These are phyloP conservation scores for Cryptococcus sp. DNA, from an alignment of 1,284 basidiomycete genomes.

Conservation along the genomic window DNA sequence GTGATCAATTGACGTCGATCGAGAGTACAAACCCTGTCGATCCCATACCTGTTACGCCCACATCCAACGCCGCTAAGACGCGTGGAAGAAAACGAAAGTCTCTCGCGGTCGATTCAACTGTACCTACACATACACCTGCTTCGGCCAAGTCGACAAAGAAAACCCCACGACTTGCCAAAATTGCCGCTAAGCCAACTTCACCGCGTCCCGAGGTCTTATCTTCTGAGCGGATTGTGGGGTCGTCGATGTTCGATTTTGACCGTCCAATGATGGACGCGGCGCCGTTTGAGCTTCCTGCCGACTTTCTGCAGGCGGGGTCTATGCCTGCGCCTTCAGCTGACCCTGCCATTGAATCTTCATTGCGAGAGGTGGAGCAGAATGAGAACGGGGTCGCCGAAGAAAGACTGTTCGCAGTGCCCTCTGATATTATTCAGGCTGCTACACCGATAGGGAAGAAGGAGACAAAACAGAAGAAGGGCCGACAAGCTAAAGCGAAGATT, in stretches of 20 bases:
- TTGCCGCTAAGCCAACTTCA: too few species aligned
- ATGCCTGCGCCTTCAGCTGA: neutral
- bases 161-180: too few species aligned
- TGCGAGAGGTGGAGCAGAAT: neutral
- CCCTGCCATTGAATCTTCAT: neutral
- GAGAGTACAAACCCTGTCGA: too few species aligned
- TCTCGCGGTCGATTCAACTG: neutral
- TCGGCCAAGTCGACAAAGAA: too few species aligned
- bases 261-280: neutral
- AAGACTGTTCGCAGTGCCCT: conserved; percentile 5
- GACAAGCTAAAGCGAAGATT: neutral
- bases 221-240: too few species aligned
- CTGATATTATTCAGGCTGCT: conserved; percentile 1
- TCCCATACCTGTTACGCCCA: too few species aligned
- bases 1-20: too few species aligned
- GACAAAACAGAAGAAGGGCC: neutral
- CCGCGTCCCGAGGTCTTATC: too few species aligned
- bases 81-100: conserved; percentile 6
- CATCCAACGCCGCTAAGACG: too few species aligned
- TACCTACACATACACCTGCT: neutral
- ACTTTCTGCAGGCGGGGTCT: neutral
- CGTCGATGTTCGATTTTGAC: neutral
- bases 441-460: neutral
- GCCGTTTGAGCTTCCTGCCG: neutral
- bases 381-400: conserved; percentile 1